Evolutionary conservation across 1,284 basidiomycete species (phyloP), one percentile per base, ranked within the genome.

Genomic region (Meira nashicola): DNA sequence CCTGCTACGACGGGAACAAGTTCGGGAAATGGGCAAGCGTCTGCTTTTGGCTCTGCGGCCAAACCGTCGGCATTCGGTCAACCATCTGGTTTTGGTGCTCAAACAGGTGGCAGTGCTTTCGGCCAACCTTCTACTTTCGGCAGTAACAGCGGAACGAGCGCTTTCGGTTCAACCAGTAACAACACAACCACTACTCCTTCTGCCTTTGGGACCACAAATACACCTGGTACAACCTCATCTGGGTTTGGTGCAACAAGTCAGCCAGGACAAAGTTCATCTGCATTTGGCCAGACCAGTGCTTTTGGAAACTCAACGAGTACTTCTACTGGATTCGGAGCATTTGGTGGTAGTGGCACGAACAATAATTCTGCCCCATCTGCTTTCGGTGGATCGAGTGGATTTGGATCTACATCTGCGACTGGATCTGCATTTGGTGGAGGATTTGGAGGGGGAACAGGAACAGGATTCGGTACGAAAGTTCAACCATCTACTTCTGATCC

Each of bases 11-110:
- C 28, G 8, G 28, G 28, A 33, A 4, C 28, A 3, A 43, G 7
- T 11, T 33, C 28, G 8, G 48, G 28, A 17, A 37, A 54, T 19
- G 54, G 54, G 19, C 39, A 43, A 19, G 12, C 33, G 11, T 55
- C 54, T 0, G 44, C 54, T 21, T 55, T 55, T 55, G 54, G 48
- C 10, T 39, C 54, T 25, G 28, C 28, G 8, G 28, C 28, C 28
- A 33, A 33, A 33, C 28, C 28, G 8, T 33, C 28, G 8, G 28
- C 28, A 8, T 55, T 55, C 33, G 54, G 54, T n/a, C 28, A 47
- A 12, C 10, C 54, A n/a, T 46, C 43, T 15, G 58, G 57, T 19
- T 59, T 59, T 58, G 58, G 58, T 12, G 33, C 37, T 23, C 50
- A 56, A 10, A 21, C 28, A 19, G 14, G 11, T 11, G 28, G n/a